A percentile compares a stretch with the other conserved stretches of the same genome.
Evolutionary conservation across 2,329 filamentous ascomycete genomes (phyloP).

Genomic region (Stagonosporopsis cucurbitacearum): DNA sequence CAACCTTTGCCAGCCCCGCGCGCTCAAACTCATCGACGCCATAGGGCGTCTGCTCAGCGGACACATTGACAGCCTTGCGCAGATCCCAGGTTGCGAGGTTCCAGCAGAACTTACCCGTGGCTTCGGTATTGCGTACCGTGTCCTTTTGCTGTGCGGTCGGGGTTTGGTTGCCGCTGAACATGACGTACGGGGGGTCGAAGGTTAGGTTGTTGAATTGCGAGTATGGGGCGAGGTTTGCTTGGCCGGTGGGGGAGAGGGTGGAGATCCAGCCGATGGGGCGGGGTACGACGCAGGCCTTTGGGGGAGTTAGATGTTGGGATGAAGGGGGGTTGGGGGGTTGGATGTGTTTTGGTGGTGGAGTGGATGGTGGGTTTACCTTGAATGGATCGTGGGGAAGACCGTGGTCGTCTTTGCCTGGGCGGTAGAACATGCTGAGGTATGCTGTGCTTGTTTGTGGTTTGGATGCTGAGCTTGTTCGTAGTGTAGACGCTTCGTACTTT

Average conservation of each 20-base stretch:
- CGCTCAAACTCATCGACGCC: slow-evolving; percentile 63
- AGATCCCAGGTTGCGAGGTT: slow-evolving; percentile 65
- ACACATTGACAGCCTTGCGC: slow-evolving; percentile 62
- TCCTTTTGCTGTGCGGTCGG: slow-evolving; percentile 58
- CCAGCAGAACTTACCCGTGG: slow-evolving; percentile 64
- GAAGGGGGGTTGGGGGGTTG: neutral
- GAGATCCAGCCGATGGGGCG: slow-evolving; percentile 70
- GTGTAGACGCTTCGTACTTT: no score
- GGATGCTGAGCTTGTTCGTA: no score
- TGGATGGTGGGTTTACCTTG: slow-evolving; percentile 51
- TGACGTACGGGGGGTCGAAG: slow-evolving; percentile 68
- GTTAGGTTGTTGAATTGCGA: slow-evolving; percentile 69
- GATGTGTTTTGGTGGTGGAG: neutral
- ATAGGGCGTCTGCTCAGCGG: slow-evolving; percentile 57
- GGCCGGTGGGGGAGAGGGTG: slow-evolving; percentile 56
- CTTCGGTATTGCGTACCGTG: slow-evolving; percentile 63
- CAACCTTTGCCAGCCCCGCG: slow-evolving; percentile 58
- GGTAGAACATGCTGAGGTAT: slow-evolving; percentile 57
- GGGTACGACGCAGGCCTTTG: slow-evolving; percentile 63
- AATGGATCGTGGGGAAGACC: slow-evolving; percentile 62
- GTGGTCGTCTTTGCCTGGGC: slow-evolving; percentile 60
- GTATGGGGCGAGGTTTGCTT: slow-evolving; percentile 66
- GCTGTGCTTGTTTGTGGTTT: neutral
- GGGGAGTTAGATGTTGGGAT: neutral
- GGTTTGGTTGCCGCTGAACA: slow-evolving; percentile 67